Evolutionary conservation across 1,284 basidiomycete species (phyloP), one percentile per base, ranked within the genome.

Genomic region (Ceratobasidium sp.): DNA sequence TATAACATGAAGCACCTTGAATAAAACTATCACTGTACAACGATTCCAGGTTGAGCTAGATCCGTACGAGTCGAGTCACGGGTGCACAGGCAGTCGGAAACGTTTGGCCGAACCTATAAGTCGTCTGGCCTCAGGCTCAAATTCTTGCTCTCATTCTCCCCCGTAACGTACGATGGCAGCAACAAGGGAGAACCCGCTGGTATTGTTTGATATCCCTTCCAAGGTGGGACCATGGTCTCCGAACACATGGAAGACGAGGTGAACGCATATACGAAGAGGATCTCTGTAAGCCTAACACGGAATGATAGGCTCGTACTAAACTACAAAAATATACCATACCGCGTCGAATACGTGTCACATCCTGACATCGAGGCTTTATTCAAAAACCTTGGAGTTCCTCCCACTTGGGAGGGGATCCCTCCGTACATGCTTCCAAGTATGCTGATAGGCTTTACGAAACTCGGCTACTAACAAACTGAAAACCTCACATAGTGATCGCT

Each of bases 381-480:
- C 2, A 70, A 73, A 28, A 48, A 39, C 14, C 69, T 75, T 23
- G 76, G 74, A 9, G 72, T 45, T 36, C 52, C 53, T 18, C 69
- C 75, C 83, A 84, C 76, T 82, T 80, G 10, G 78, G 36, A 69
- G 18, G 18, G 23, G 23, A 21, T 21, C 2, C 64, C 50, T 18
- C 46, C 53, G 5, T 74, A 67, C 48, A 74, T 71, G 3, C 53
- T 74, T 32, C 74, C 74, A n/a, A 50, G 64, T 69, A 32, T 10
- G 43, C 43, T 26, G 28, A 30, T 14, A n/a, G 36, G 36, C 14
- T 39, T 39, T 14, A 39, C 36, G 6, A 39, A 14, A 14, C 14
- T 14, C 52, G 45, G 73, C 73, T 53, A 48, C 64, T 18, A 70
- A 73, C 41, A 71, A 39, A 39, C 14, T 39, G 14, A 39, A 6